Conservation (phyloP, 257 asterid genomes). For the Buddleja alternifolia region DNA sequence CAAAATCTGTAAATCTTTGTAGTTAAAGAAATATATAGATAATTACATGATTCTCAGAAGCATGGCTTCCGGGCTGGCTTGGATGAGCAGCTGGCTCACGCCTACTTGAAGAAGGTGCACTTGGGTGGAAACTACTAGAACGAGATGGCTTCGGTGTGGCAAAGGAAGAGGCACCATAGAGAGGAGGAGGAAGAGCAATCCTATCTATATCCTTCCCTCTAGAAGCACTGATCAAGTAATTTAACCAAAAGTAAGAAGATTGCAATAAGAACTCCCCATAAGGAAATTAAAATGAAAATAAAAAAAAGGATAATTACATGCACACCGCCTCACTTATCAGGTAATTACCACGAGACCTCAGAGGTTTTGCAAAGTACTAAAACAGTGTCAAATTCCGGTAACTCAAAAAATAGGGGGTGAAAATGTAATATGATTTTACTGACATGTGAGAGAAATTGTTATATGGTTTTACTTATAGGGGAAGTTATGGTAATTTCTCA, state of each 20-base stretch:
- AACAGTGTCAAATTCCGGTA: too few species aligned
- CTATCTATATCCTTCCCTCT: constrained; percentile 74
- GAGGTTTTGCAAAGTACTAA: too few species aligned
- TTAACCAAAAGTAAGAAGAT: constrained; percentile 21
- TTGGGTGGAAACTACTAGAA: constrained; percentile 57
- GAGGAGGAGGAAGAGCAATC: constrained; percentile 87
- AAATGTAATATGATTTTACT: too few species aligned
- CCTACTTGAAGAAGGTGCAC: constrained; percentile 62
- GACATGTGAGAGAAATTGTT: too few species aligned
- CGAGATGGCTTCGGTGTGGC: constrained; percentile 60
- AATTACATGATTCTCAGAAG: constrained; percentile 72
- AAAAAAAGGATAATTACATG: background rate
- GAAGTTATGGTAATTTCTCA: too few species aligned
- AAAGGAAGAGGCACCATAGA: constrained; percentile 60
- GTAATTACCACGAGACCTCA: too few species aligned
- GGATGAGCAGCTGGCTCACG: constrained; percentile 35
- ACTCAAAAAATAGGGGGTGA: too few species aligned
- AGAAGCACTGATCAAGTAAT: constrained; percentile 54
- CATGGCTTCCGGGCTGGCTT: constrained; percentile 49
- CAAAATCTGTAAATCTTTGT: background rate
- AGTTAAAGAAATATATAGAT: background rate
- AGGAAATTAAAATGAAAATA: background rate
- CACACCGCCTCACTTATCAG: too few species aligned
- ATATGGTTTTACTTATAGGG: too few species aligned
- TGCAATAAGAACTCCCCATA: background rate